These are phyloP conservation scores for Chiua sp. DNA, from an alignment of 1,284 basidiomycete genomes.

Conservation along the genomic window DNA sequence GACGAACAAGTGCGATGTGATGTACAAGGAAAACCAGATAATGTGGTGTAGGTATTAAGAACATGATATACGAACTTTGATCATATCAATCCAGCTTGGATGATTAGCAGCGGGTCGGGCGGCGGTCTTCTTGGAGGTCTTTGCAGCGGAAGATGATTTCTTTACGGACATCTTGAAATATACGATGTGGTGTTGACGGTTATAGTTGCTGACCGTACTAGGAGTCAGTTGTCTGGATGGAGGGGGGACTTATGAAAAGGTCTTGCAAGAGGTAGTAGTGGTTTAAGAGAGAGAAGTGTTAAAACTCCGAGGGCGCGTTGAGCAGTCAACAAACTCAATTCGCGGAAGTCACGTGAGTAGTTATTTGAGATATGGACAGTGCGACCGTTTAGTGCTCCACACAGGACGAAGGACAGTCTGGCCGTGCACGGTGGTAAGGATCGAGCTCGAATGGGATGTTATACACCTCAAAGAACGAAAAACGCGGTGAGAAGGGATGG, in stretches of 20 bases:
- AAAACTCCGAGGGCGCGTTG: constrained; percentile 62
- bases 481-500: constrained; percentile 14
- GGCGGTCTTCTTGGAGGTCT: constrained; percentile 41
- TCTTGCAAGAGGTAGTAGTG: constrained; percentile 48
- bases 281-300: constrained; percentile 57
- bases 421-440: constrained; percentile 5
- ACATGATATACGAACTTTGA: constrained; percentile 57
- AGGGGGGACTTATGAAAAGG: constrained; percentile 40
- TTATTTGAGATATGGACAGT: constrained; percentile 39
- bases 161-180: constrained; percentile 37
- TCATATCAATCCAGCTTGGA: constrained; percentile 80
- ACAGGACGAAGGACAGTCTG: background rate
- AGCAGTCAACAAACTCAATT: constrained; percentile 55
- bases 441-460: constrained; percentile 16
- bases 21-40: constrained; percentile 3
- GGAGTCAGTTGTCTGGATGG: constrained; percentile 24
- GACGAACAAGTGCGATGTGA: constrained; percentile 6
- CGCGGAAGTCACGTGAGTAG: constrained; percentile 41
- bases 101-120: constrained; percentile 55
- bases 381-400: constrained; percentile 14
- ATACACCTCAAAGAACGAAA: constrained; percentile 18
- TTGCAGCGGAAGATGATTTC: constrained; percentile 35
- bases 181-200: constrained; percentile 27
- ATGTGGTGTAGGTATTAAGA: background rate
- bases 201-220: constrained; percentile 40